phyloP scores from a whole-genome alignment of 106 monocot genomes.

The Dendrobium chrysotoxum region DNA sequence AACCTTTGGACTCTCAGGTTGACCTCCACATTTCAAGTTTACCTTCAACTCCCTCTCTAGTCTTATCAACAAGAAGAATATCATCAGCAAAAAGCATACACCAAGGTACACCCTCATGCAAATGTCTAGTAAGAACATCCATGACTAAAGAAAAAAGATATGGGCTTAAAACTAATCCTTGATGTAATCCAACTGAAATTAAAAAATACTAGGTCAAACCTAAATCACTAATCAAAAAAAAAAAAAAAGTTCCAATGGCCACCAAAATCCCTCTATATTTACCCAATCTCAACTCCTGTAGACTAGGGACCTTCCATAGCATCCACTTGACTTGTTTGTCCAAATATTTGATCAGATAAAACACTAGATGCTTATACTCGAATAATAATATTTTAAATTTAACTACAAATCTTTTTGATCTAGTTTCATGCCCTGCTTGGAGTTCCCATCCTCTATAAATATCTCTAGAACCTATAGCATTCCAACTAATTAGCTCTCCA shows the following conservation, averaged over 20 bases:
- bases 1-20: too few relatives aligned
- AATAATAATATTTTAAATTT: background rate
- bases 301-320: background rate
- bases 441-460: background rate
- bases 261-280: background rate
- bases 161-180: too few relatives aligned
- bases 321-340: background rate
- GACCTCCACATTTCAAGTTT: too few relatives aligned
- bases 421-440: background rate
- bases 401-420: background rate
- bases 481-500: background rate
- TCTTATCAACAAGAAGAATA: too few relatives aligned
- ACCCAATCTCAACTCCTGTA: background rate
- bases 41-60: too few relatives aligned
- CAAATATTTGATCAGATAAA: background rate
- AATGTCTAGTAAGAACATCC: too few relatives aligned
- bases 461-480: background rate
- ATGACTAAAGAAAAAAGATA: too few relatives aligned
- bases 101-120: too few relatives aligned
- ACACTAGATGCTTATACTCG: background rate
- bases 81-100: too few relatives aligned
- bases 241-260: background rate
- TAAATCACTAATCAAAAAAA: background rate
- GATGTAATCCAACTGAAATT: too few relatives aligned
- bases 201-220: too few relatives aligned